A percentile compares a stretch with the other conserved stretches of the same genome.
Conservation (phyloP, 2,329 filamentous ascomycete genomes). For the Aspergillus sp. region DNA sequence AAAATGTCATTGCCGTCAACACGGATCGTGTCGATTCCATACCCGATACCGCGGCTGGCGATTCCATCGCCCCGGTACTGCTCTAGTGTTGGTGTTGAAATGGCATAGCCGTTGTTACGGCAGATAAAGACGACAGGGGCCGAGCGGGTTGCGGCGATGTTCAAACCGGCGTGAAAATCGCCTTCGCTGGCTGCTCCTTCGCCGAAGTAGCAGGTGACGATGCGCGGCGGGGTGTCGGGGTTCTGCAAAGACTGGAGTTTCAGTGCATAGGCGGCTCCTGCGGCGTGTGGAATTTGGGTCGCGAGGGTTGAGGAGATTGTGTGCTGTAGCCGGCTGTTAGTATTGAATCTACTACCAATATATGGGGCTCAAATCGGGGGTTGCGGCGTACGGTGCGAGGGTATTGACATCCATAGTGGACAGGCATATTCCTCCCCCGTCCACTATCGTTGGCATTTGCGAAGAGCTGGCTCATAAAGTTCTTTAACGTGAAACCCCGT, state of each 20-base stretch:
- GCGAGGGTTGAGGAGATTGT: constrained; percentile 83
- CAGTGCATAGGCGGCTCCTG: constrained; percentile 82
- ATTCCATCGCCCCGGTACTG: constrained; percentile 92
- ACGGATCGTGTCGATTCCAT: constrained; percentile 90
- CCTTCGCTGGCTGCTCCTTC: constrained; percentile 89
- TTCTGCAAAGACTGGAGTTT: constrained; percentile 77
- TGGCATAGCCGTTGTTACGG: constrained; percentile 90
- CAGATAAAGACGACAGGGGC: constrained; percentile 89
- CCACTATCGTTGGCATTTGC: constrained; percentile 79
- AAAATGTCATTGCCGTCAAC: constrained; percentile 95
- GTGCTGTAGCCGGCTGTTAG: constrained; percentile 61
- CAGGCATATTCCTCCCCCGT: constrained; percentile 89
- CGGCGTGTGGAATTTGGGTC: constrained; percentile 85
- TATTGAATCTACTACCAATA: not conserved
- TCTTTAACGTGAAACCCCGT: constrained; percentile 77
- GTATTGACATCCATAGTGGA: constrained; percentile 85
- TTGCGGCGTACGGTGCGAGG: constrained; percentile 70
- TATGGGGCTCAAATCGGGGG: not conserved
- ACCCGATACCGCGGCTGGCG: constrained; percentile 79
- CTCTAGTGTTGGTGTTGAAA: constrained; percentile 83
- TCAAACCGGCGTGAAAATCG: constrained; percentile 87
- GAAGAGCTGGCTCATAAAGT: constrained; percentile 97
- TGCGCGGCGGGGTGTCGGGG: constrained; percentile 64
- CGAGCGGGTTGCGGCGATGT: constrained; percentile 85
- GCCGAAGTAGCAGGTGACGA: constrained; percentile 84